These are phyloP conservation scores for Penicillium flavigenum DNA, from an alignment of 495 filamentous ascomycete species.

Conservation along the genomic window DNA sequence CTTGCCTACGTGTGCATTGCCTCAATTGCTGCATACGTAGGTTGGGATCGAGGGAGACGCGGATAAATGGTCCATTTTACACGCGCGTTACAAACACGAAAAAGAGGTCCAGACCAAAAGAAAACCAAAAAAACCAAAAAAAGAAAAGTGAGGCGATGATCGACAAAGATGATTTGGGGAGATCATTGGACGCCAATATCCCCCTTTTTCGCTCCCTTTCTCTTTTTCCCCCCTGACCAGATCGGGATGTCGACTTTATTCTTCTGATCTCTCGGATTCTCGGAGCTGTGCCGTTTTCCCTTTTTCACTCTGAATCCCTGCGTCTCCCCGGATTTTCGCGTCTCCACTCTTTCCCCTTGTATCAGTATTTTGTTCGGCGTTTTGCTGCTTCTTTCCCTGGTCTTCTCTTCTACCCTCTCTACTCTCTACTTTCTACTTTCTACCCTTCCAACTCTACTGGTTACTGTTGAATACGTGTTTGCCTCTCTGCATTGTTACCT, in stretches of 20 bases:
- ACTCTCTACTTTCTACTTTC: slow-evolving; percentile 7
- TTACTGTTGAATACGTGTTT: slow-evolving; percentile 3
- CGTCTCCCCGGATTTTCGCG: slow-evolving; percentile 24
- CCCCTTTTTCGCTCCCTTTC: not conserved
- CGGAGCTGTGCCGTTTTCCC: not conserved
- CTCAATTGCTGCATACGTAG: not conserved
- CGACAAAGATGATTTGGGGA: slow-evolving; percentile 5
- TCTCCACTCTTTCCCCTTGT: slow-evolving; percentile 19
- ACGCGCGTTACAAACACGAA: slow-evolving; percentile 7
- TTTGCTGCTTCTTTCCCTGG: slow-evolving; percentile 7
- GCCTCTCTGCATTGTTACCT: slow-evolving; percentile 1
- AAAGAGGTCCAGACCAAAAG: slow-evolving; percentile 1
- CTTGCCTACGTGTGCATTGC: slow-evolving; percentile 1
- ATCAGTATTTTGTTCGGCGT: slow-evolving; percentile 20
- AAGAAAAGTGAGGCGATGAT: slow-evolving; percentile 33
- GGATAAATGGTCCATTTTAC: not conserved
- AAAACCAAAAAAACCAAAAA: slow-evolving; percentile 12
- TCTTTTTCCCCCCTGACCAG: slow-evolving; percentile 17
- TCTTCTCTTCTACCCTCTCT: slow-evolving; percentile 1
- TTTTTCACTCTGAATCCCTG: slow-evolving; percentile 13
- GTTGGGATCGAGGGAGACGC: not conserved
- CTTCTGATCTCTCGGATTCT: slow-evolving; percentile 4
- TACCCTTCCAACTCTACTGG: slow-evolving; percentile 11
- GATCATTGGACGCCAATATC: slow-evolving; percentile 9
- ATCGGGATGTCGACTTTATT: slow-evolving; percentile 2